A percentile compares a stretch with the other conserved stretches of the same genome.
These are phyloP conservation scores for Helicocarpus griseus DNA, from an alignment of 2,329 filamentous ascomycete genomes.

Conservation along the genomic window DNA sequence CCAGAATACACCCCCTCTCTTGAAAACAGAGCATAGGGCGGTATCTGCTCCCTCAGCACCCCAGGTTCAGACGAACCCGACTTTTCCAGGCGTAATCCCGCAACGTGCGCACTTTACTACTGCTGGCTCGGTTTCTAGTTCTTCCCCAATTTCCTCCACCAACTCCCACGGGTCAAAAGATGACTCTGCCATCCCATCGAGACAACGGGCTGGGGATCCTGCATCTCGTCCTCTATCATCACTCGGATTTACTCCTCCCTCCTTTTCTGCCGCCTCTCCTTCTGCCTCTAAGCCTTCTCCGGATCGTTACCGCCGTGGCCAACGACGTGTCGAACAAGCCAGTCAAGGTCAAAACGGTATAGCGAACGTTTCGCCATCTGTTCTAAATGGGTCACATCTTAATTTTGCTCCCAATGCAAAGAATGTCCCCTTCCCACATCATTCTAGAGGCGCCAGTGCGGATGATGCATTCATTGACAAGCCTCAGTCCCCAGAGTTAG, in stretches of 20 bases:
- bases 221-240: constrained; percentile 37
- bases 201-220: constrained; percentile 28
- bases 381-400: constrained; percentile 20
- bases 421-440: constrained; percentile 32
- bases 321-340: constrained; percentile 42
- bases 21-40: constrained; percentile 48
- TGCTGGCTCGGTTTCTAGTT: constrained; percentile 46
- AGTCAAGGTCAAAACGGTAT: neutral
- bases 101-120: constrained; percentile 36
- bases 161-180: constrained; percentile 39
- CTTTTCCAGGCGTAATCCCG: constrained; percentile 22
- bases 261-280: constrained; percentile 36
- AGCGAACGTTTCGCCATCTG: neutral
- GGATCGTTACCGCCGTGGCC: constrained; percentile 70
- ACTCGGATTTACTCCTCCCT: constrained; percentile 44
- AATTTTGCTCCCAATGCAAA: constrained; percentile 1
- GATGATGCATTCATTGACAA: constrained; percentile 55
- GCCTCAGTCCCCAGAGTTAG: constrained; percentile 52
- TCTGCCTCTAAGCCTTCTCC: constrained; percentile 60
- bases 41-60: constrained; percentile 42
- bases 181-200: constrained; percentile 36
- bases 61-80: constrained; percentile 25
- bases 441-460: constrained; percentile 49
- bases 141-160: constrained; percentile 41
- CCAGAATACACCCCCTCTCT: constrained; percentile 43